A percentile compares a stretch with the other conserved stretches of the same genome.
These are phyloP conservation scores for Pseudogymnoascus sp. DNA, from an alignment of 2,329 filamentous ascomycete genomes.

Conservation along the genomic window DNA sequence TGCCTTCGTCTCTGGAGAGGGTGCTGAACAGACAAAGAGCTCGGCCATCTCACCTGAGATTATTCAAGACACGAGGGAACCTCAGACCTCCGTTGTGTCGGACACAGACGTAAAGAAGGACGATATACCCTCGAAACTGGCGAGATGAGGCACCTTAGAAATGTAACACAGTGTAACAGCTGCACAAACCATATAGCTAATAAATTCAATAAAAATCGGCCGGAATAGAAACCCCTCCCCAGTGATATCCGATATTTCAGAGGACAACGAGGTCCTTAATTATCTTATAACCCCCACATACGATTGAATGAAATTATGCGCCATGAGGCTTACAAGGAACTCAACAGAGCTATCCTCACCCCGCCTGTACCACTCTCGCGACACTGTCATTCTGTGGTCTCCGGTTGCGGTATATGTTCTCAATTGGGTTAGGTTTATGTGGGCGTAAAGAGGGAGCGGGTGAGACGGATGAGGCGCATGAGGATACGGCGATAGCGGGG, in stretches of 20 bases:
- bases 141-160: neutral
- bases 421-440: neutral
- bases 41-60: neutral
- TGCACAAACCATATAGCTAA: neutral
- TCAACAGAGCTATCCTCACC: neutral
- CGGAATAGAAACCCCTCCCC: neutral
- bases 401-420: neutral
- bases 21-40: neutral
- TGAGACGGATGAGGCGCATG: neutral
- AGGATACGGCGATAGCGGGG: neutral
- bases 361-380: neutral
- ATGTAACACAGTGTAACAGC: neutral
- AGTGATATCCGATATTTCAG: neutral
- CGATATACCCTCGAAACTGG: neutral
- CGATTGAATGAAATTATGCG: neutral
- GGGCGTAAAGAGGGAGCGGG: neutral
- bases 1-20: neutral
- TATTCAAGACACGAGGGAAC: neutral
- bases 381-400: neutral
- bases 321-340: neutral
- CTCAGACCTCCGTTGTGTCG: neutral
- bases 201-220: neutral
- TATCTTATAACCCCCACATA: neutral
- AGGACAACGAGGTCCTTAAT: neutral
- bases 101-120: neutral